Base-by-base conservation (phyloP, 306 rosid genomes). In the Senna siamea region DNA sequence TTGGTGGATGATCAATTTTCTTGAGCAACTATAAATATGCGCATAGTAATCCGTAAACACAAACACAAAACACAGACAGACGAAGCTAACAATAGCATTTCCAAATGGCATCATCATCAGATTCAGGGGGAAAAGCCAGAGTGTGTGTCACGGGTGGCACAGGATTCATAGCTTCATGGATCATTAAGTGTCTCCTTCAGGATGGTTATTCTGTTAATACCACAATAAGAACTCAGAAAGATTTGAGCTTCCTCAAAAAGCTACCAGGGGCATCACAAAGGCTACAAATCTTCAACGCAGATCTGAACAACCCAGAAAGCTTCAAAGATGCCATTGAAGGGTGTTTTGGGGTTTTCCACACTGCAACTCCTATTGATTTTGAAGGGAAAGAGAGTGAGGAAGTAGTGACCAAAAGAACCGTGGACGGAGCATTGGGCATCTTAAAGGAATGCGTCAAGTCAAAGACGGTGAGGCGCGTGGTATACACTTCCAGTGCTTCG, bases 201-300 rank as follows among this genome's bases (percentile, higher is more conserved):
- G 71, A 70, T 48, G 85, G 87, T 32, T 85, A 79, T 58, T 53
- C 23, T 66, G 87, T 85, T 37, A 78, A 48, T 13, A 74, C 87
- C n/a, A 85, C 87, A 1, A 44, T 85, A 6, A 63, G 87, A 82
- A 73, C 81, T 5, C 43, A n/a, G 30, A 26, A 26, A 26, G 30
- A 26, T 26, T 26, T 26, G 30, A 26, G 30, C 30, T 87, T 70
- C 80, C 89, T 91, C 5, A 87, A 86, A 75, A 83, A 76, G 26
- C 77, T 91, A 56, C 87, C 84, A 0, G 77, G 82, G 0, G 95
- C 95, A 59, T 57, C 85, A 0, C 65, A 81, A 23, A 87, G 66
- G 70, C 91, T 91, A 5, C 70, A 84, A 14, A 56, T 89, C 50
- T 85, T 84, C 84, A 47, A 75, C 2, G 95, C 91, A 7, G 95